phyloP scores from a whole-genome alignment of 768 basidiomycete genomes.

The Lactarius sp. region DNA sequence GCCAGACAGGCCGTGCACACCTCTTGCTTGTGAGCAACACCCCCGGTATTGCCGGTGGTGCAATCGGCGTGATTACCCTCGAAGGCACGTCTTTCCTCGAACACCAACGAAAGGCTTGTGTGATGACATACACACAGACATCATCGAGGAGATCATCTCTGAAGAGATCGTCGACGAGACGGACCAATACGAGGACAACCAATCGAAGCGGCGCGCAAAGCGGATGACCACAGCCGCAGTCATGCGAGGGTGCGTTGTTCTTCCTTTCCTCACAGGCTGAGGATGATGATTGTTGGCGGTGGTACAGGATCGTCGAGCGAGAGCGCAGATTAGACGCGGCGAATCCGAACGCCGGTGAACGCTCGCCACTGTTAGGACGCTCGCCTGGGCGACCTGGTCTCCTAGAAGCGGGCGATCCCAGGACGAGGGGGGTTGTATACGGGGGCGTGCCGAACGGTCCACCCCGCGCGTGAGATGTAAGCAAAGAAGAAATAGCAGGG shows the following conservation, averaged over 20 bases:
- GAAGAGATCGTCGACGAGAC: conserved; percentile 97
- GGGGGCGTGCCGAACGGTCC: conserved; percentile 8
- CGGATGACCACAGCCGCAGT: conserved; percentile 67
- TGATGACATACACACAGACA: conserved; percentile 40
- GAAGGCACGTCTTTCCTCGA: conserved; percentile 46
- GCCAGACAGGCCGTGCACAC: conserved; percentile 94
- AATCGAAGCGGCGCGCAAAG: conserved; percentile 67
- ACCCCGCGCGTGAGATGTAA: not conserved
- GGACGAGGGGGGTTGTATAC: not conserved
- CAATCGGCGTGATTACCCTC: conserved; percentile 85
- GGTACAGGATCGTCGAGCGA: conserved; percentile 57
- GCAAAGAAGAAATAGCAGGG: conserved; percentile 41
- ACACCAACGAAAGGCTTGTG: not conserved
- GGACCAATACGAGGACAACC: conserved; percentile 85
- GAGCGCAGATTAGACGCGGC: conserved; percentile 32
- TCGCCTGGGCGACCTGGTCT: conserved; percentile 4
- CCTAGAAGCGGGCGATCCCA: not conserved
- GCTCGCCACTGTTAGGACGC: conserved; percentile 12
- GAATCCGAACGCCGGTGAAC: conserved; percentile 10
- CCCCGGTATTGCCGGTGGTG: conserved; percentile 79
- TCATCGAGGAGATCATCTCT: conserved; percentile 91
- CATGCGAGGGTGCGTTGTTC: conserved; percentile 63
- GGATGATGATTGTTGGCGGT: not conserved
- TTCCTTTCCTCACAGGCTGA: not conserved
- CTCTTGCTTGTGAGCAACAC: conserved; percentile 79